Base-by-base conservation (phyloP, 2,329 filamentous ascomycete genomes). In the Talaromyces pinophilus region DNA sequence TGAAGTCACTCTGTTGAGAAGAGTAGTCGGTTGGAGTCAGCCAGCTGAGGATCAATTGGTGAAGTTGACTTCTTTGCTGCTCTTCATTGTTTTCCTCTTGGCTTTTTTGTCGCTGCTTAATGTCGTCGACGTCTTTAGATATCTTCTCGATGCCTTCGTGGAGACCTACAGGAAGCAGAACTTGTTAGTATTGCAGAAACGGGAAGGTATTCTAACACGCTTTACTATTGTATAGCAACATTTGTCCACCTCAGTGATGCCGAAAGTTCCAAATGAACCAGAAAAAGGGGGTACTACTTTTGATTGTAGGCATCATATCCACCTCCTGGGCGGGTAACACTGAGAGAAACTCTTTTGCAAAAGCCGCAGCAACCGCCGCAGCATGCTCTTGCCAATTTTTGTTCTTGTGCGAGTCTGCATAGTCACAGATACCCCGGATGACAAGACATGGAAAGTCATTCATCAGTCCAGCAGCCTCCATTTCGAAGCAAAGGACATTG, bases 371-470 rank as follows among this genome's bases (percentile, higher is more conserved):
- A 4, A 48, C 48, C 1, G 19, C 40, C 1, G 69, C 69, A 1
- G 69, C 67, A 62, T 68, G 57, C 30, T 50, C 35, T 10, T 70
- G 67, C 69, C 69, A 70, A 22, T 28, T 25, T 5, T 70, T 60
- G 33, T 66, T 69, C 42, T 70, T 70, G 48, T 69, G 67, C 1
- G 65, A 64, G 40, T 70, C 68, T 3, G 65, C 59, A 22, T 70
- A 70, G 42, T 69, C 46, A 44, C 68, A 70, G 19, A 70, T 69
- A 3, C 67, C 68, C 13, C 67, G 40, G 19, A 70, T 66, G 22
- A 67, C 62, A 13, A 70, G 28, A 52, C 59, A 70, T 1, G 67
- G 62, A 13, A 64, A 68, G n/a, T 48, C 33, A 19, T 67, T 62
- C 46, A 65, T 67, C 38, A 69, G 19, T 7, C 67, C 68, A 6